phyloP scores from a whole-genome alignment of 1,139 yeast genomes.

The Geotrichum carabidarum region DNA sequence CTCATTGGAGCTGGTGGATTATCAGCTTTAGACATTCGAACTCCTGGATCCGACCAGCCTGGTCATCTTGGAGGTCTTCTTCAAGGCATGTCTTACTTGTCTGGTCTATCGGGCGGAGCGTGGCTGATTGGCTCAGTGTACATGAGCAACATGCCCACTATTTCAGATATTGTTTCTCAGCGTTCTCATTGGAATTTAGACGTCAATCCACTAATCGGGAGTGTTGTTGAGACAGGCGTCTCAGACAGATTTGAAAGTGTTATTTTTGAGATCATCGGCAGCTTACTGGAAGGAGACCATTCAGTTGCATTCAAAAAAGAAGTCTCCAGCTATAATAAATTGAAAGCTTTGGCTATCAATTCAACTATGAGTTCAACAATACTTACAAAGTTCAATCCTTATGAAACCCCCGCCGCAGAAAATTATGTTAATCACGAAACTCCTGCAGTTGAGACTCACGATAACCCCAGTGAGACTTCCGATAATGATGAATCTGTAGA shows the following conservation, averaged over 20 bases:
- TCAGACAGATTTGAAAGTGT: not conserved
- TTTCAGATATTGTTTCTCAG: slow-evolving; percentile 49
- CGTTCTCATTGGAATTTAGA: slow-evolving; percentile 63
- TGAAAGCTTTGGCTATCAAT: too few relatives aligned
- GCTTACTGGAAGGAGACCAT: not conserved
- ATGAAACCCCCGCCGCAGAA: not conserved
- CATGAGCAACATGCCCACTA: slow-evolving; percentile 75
- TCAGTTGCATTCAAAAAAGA: not conserved
- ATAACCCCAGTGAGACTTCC: not conserved
- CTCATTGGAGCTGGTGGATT: slow-evolving; percentile 72
- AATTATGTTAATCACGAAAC: not conserved
- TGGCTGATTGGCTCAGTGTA: slow-evolving; percentile 81
- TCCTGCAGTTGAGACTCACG: not conserved
- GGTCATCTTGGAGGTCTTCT: slow-evolving; percentile 75
- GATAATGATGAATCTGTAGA: not conserved
- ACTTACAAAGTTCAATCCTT: not conserved
- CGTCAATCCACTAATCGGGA: slow-evolving; percentile 33
- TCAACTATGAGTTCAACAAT: not conserved
- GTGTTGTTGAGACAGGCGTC: not conserved
- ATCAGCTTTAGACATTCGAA: slow-evolving; percentile 66
- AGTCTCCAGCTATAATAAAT: not conserved
- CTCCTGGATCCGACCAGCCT: slow-evolving; percentile 47
- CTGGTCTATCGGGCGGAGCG: slow-evolving; percentile 79
- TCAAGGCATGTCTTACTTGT: slow-evolving; percentile 65
- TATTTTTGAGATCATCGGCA: not conserved